phyloP scores from a whole-genome alignment of 305 asterid species.

The Fraxinus platypoda region DNA sequence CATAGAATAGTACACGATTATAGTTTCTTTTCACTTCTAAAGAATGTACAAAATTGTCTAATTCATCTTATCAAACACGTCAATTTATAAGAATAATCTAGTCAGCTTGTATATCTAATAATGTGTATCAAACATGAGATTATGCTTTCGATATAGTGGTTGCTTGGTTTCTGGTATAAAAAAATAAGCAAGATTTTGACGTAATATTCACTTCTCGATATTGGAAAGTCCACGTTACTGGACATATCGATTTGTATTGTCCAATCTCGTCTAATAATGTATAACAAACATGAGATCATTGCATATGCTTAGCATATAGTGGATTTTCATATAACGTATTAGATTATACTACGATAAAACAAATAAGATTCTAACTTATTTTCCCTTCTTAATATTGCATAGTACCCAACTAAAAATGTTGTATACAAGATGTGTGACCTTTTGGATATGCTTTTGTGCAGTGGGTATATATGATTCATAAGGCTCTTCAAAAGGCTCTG shows the following conservation, averaged over 20 bases:
- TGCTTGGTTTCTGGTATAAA: not conserved
- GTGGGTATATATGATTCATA: constrained; percentile 9
- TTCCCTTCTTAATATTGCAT: not conserved
- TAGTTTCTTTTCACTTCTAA: not conserved
- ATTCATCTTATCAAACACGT: not conserved
- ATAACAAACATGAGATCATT: too few relatives aligned
- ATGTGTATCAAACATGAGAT: not conserved
- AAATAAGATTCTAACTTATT: not conserved
- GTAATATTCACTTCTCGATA: not conserved
- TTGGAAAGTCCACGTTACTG: not conserved
- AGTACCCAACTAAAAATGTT: not conserved
- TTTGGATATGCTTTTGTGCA: constrained; percentile 6
- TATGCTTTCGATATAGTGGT: not conserved
- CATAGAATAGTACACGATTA: not conserved
- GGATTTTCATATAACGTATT: not conserved
- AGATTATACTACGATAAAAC: not conserved
- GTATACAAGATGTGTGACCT: not conserved
- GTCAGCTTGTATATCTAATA: not conserved
- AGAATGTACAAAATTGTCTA: not conserved
- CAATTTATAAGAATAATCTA: not conserved
- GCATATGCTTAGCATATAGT: not conserved
- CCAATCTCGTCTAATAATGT: not conserved
- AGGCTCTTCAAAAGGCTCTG: not conserved
- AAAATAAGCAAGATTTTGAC: not conserved
- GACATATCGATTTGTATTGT: not conserved